phyloP scores from a whole-genome alignment of 352 stramenopile species.

The Pythium inflatum region DNA sequence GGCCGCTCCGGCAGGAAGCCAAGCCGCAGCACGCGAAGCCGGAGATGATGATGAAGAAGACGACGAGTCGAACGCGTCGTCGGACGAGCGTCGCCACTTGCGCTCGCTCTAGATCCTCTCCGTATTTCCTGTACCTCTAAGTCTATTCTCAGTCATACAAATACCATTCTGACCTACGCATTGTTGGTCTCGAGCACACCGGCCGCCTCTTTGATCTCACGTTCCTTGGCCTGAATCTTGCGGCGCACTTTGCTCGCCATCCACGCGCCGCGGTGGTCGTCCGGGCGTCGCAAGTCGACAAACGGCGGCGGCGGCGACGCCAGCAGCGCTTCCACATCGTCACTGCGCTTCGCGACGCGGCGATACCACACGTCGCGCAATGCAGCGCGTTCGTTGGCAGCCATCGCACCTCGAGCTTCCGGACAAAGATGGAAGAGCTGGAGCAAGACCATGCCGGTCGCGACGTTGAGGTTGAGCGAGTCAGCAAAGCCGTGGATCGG shows the following conservation, averaged over 20 bases:
- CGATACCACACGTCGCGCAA: conserved; percentile 42
- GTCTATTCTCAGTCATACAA: neutral
- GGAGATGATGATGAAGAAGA: neutral
- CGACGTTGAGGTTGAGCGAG: conserved; percentile 87
- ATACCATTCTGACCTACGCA: neutral
- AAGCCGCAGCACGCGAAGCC: neutral
- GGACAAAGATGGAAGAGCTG: conserved; percentile 51
- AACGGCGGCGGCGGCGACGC: conserved; percentile 28
- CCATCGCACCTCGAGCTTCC: conserved; percentile 39
- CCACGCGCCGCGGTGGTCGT: conserved; percentile 44
- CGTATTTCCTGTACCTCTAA: neutral
- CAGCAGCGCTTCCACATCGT: conserved; percentile 33
- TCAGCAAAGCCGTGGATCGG: conserved; percentile 87
- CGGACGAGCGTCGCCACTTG: conserved; percentile 17
- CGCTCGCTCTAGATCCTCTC: conserved; percentile 10
- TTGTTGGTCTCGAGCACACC: conserved; percentile 4
- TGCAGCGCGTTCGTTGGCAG: conserved; percentile 26
- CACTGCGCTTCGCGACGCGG: conserved; percentile 36
- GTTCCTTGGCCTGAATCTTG: conserved; percentile 31
- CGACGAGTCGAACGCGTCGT: neutral
- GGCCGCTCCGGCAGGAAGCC: neutral
- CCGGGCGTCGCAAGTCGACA: conserved; percentile 36
- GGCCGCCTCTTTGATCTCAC: conserved; percentile 26
- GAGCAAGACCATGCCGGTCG: conserved; percentile 81
- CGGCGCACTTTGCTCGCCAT: conserved; percentile 41